Evolutionary conservation across 306 rosid genomes (phyloP).

Genomic region (Gynostemma pentaphyllum): DNA sequence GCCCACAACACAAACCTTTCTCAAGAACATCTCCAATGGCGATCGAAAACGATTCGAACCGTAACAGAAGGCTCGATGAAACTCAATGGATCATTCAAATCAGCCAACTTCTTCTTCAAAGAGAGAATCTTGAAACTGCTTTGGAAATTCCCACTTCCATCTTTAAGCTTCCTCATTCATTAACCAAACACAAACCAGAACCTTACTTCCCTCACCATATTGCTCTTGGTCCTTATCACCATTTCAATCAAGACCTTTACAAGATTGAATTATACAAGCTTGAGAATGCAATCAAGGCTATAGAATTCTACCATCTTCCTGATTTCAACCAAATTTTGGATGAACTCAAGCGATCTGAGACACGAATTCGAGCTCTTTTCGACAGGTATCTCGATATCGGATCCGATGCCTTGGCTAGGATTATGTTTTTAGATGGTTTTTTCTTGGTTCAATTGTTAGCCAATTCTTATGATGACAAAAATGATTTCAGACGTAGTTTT

Average conservation of each 20-base stretch:
- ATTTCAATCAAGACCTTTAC: not conserved
- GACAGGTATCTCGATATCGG: not conserved
- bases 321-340: not conserved
- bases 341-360: not conserved
- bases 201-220: not conserved
- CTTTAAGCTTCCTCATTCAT: not conserved
- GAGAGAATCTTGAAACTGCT: not conserved
- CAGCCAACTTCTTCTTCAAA: not conserved
- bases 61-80: too few species aligned
- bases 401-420: not conserved
- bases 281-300: not conserved
- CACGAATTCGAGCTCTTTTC: not conserved
- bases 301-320: not conserved
- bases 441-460: not conserved
- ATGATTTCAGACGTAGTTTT: not conserved
- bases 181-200: not conserved
- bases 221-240: conserved; percentile 10
- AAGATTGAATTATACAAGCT: conserved; percentile 5
- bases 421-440: not conserved
- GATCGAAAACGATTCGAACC: too few species aligned
- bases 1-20: too few species aligned
- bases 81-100: not conserved
- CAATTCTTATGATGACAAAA: not conserved
- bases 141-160: not conserved
- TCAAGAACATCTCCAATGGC: too few species aligned